A percentile compares a stretch with the other conserved stretches of the same genome.
These are phyloP conservation scores for Colletotrichum sp. DNA, from an alignment of 2,329 filamentous ascomycete species.

Conservation along the genomic window DNA sequence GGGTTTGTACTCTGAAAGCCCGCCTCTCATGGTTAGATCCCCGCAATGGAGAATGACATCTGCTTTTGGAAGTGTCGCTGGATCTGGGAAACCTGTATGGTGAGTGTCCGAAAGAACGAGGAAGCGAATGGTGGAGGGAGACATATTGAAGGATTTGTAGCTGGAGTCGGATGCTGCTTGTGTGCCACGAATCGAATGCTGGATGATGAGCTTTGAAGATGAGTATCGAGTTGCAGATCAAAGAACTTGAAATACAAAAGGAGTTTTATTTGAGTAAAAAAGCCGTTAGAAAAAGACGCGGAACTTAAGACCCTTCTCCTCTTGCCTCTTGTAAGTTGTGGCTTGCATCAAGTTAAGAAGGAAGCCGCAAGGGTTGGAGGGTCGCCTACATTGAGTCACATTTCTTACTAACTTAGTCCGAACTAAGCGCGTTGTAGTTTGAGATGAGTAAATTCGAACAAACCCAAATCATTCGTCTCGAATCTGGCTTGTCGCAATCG, in stretches of 20 bases:
- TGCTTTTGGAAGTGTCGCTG: background rate
- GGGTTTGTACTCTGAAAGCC: background rate
- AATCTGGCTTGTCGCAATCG: background rate
- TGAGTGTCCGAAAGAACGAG: background rate
- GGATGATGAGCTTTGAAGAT: background rate
- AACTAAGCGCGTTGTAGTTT: background rate
- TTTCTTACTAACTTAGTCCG: background rate
- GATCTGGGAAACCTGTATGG: background rate
- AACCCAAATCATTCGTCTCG: background rate
- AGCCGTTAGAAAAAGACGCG: background rate
- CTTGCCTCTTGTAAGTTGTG: background rate
- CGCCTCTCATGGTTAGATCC: background rate
- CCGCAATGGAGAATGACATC: background rate
- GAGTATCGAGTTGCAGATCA: background rate
- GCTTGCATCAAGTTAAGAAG: background rate
- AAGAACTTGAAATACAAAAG: background rate
- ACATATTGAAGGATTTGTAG: background rate
- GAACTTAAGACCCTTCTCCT: background rate
- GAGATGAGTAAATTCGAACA: background rate
- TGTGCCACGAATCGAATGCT: background rate
- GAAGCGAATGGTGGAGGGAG: background rate
- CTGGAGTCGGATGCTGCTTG: background rate
- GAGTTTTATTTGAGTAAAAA: background rate
- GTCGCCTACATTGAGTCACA: background rate
- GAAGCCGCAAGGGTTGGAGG: background rate